phyloP scores from a whole-genome alignment of 305 asterid genomes.

The Solanum hybrid region DNA sequence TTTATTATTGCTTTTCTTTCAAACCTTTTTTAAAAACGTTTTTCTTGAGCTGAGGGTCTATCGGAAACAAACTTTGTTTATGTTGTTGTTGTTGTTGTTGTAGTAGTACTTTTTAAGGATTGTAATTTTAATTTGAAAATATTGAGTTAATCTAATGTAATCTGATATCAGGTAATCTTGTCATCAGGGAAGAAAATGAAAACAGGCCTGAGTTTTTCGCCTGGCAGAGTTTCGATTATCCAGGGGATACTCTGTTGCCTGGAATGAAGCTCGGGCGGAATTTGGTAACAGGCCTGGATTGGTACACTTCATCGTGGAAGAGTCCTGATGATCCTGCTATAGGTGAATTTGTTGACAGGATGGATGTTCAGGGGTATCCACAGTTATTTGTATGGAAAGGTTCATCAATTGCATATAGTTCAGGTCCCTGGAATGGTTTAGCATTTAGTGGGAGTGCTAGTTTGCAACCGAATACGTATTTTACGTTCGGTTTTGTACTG shows the following conservation, averaged over 20 bases:
- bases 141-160: neutral
- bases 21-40: neutral
- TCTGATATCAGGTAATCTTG: slow-evolving; percentile 23
- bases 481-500: neutral
- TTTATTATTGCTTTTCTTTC: neutral
- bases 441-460: slow-evolving; percentile 15
- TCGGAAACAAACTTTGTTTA: fast-evolving
- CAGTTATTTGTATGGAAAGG: slow-evolving; percentile 7
- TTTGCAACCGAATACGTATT: neutral
- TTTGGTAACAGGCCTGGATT: neutral
- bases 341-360: slow-evolving; percentile 11
- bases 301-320: slow-evolving; percentile 4
- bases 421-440: slow-evolving; percentile 34
- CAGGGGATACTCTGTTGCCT: slow-evolving; percentile 22
- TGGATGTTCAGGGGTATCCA: slow-evolving; percentile 19
- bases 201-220: neutral
- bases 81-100: neutral
- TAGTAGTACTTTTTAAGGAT: neutral
- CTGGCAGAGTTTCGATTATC: slow-evolving; percentile 36
- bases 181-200: slow-evolving; percentile 9
- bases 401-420: neutral
- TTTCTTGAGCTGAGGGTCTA: neutral
- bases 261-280: slow-evolving; percentile 23
- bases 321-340: slow-evolving; percentile 18
- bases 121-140: neutral